Percentiles rank a stretch among this genome's conserved stretches.
Evolutionary conservation across 164 flowering plant species (phyloP).

Genomic region (Hamamelis virginiana): DNA sequence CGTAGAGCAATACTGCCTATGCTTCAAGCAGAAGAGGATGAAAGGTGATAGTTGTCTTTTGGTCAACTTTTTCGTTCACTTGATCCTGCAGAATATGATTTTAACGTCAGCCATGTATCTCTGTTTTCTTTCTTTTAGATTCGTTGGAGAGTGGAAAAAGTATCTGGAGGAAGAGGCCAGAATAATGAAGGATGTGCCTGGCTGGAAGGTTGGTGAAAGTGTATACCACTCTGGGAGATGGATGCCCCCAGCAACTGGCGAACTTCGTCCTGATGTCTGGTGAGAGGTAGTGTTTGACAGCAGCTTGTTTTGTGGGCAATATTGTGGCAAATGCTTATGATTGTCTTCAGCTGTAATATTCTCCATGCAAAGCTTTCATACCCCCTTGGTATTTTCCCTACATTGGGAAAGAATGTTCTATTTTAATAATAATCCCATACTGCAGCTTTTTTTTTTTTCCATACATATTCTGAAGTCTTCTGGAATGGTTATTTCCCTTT

Average conservation of each 20-base stretch:
- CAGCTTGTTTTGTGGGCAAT: background rate
- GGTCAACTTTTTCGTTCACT: background rate
- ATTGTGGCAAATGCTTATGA: background rate
- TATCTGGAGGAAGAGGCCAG: slow-evolving; percentile 88
- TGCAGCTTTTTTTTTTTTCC: background rate
- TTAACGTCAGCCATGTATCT: background rate
- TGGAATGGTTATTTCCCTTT: background rate
- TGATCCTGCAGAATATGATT: background rate
- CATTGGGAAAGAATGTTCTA: slow-evolving; percentile 6
- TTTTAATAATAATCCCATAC: slow-evolving; percentile 2
- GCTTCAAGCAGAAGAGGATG: slow-evolving; percentile 98
- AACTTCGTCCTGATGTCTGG: slow-evolving; percentile 97
- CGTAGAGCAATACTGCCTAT: slow-evolving; percentile 85
- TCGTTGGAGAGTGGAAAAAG: slow-evolving; percentile 95
- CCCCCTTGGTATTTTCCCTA: slow-evolving; percentile 2
- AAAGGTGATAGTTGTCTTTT: slow-evolving; percentile 50
- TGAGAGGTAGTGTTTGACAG: slow-evolving; percentile 27
- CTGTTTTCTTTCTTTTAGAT: slow-evolving; percentile 37
- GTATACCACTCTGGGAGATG: slow-evolving; percentile 93
- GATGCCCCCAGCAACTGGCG: slow-evolving; percentile 98
- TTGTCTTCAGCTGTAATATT: background rate
- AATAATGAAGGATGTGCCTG: slow-evolving; percentile 96
- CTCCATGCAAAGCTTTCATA: slow-evolving; percentile 12
- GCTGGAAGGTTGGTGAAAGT: slow-evolving; percentile 97
- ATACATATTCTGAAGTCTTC: background rate